Conservation (phyloP, 768 basidiomycete genomes). For the Cyathus striatus region DNA sequence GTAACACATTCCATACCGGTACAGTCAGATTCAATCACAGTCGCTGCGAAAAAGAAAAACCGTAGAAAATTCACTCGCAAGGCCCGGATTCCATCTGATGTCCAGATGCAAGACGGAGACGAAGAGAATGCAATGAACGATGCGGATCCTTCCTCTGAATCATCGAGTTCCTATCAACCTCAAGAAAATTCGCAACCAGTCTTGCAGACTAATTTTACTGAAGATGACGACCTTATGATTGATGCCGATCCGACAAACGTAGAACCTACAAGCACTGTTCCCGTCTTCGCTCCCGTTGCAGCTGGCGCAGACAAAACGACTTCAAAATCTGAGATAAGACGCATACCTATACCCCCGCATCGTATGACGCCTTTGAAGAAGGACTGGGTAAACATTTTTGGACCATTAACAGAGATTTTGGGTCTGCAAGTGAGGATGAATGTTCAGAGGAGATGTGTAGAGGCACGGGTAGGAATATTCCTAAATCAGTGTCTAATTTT, state of each 20-base stretch:
- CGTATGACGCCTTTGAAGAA: constrained; percentile 96
- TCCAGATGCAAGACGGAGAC: constrained; percentile 3
- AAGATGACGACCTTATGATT: constrained; percentile 27
- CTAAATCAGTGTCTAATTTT: not conserved
- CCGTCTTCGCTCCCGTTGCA: constrained; percentile 67
- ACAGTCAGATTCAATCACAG: constrained; percentile 10
- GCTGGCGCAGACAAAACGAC: constrained; percentile 49
- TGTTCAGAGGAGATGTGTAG: constrained; percentile 80
- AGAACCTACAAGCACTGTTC: constrained; percentile 47
- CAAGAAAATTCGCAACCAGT: not conserved
- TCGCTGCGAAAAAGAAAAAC: constrained; percentile 24
- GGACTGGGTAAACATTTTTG: constrained; percentile 94
- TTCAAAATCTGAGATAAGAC: constrained; percentile 79
- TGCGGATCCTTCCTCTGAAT: constrained; percentile 1
- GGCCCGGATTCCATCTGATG: constrained; percentile 5
- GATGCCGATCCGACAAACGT: constrained; percentile 40
- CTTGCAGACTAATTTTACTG: not conserved
- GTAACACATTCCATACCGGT: constrained; percentile 27
- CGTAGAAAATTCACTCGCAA: constrained; percentile 34
- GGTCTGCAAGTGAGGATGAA: constrained; percentile 98
- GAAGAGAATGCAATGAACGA: constrained; percentile 17
- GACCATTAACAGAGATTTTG: constrained; percentile 91
- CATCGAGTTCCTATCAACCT: not conserved
- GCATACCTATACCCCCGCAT: constrained; percentile 91
- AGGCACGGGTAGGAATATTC: constrained; percentile 71